Evolutionary conservation across 75 land plant genomes (phyloP), one percentile per base, ranked within the genome.

Genomic region (Picea sitchensis): DNA sequence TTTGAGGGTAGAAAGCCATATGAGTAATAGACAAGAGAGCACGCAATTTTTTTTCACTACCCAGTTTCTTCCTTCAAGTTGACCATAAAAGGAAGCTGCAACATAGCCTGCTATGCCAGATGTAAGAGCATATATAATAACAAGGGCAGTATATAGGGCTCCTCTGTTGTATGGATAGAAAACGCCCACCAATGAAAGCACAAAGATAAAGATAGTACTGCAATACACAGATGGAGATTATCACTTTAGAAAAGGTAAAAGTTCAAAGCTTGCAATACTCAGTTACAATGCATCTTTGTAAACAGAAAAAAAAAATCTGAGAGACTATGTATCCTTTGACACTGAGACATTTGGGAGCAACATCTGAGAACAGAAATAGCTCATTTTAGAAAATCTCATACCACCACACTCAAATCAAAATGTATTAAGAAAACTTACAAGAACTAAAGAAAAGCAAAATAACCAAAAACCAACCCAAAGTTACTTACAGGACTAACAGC

Each of bases 71-170:
- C 93, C 93, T 75, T 88, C 93, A 78, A 91, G 81, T 58, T 91
- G 93, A 58, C 84, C 83, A 76, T 91, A 91, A 77, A 91, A 87
- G n/a, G 88, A 83, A 32, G 89, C 61, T 75, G 93, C 85, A 78
- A 81, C 82, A 59, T 91, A 91, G 79, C 93, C 93, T 32, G 93
- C 91, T 78, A 91, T 87, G 38, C 93, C 93, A 77, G 93, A 89
- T 15, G 93, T 91, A 69, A 91, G 92, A 51, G 93, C 89, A 84
- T 91, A 91, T 61, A 91, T 91, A 59, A 91, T 81, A 21, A 91
- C 87, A 75, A 88, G 80, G 1, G 92, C 93, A n/a, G 93, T 91
- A 73, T 87, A 88, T 13, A 91, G 84, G 51, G 93, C 88, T 73
- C 93, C 93, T 59, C 93, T 77, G 69, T 91, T 91, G 77, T 89